Conservation (phyloP, 495 filamentous ascomycete species). For the Aspergillus heteromorphus region DNA sequence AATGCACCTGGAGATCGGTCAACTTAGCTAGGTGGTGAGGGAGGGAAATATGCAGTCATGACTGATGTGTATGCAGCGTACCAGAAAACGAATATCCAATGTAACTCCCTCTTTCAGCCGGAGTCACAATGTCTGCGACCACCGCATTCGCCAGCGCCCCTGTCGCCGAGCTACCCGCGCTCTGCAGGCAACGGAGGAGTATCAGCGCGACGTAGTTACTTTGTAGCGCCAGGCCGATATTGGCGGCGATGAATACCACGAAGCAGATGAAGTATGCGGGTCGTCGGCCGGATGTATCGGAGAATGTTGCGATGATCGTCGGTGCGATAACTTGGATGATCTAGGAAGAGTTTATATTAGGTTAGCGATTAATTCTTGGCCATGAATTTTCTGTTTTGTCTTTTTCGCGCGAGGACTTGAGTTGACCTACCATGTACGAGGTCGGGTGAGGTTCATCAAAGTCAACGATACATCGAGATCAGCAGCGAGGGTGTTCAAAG, state of each 20-base stretch:
- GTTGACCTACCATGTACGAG: constrained; percentile 43
- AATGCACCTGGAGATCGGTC: too few species aligned
- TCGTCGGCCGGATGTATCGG: constrained; percentile 44
- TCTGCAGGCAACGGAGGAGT: constrained; percentile 45
- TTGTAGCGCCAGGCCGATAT: constrained; percentile 46
- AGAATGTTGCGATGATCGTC: constrained; percentile 42
- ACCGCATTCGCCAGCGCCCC: constrained; percentile 40
- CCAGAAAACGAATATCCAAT: constrained; percentile 37
- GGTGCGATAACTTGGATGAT: constrained; percentile 48
- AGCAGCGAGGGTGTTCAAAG: constrained; percentile 35
- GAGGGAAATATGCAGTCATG: too few species aligned
- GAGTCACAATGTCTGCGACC: constrained; percentile 5
- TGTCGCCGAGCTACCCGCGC: constrained; percentile 42
- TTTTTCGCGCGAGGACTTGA: too few species aligned
- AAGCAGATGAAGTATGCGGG: constrained; percentile 45
- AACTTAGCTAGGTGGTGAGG: too few species aligned
- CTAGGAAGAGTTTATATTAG: too few species aligned
- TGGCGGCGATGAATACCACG: constrained; percentile 41
- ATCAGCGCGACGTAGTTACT: constrained; percentile 43
- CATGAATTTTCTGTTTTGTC: too few species aligned
- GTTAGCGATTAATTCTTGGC: too few species aligned
- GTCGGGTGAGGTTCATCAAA: constrained; percentile 49
- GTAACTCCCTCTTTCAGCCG: constrained; percentile 36
- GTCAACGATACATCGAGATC: constrained; percentile 33
- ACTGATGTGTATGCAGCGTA: too few species aligned